Base-by-base conservation (phyloP, 345 rosid species). In the Euphorbia pulcherrima region DNA sequence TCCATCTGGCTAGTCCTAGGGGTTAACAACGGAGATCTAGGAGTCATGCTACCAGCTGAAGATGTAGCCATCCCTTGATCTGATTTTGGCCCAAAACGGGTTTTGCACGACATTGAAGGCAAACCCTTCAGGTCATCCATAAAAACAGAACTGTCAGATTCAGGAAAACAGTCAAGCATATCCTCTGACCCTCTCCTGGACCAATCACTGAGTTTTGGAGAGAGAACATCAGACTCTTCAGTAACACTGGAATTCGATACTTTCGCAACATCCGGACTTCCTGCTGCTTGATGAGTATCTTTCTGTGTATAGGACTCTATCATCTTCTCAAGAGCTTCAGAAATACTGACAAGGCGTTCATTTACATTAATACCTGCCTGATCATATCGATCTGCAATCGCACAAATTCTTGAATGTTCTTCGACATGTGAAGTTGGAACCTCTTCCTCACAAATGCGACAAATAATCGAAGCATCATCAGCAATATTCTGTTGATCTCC, bases 391-490 rank as follows among this genome's bases (percentile, higher is more conserved):
- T 95, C 98, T 74, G 94, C 94, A 72, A 95, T 75, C 58, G 99
- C 87, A 88, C 98, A 95, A 59, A 92, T 83, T 84, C 85, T 85
- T 66, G 94, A 95, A 79, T 95, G 99, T 66, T 92, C 99, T 83
- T 95, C 99, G 39, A 95, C 97, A 64, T 83, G 79, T 65, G 79
- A 81, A 50, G 99, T 92, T 41, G 87, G 89, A 75, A 95, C 97
- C 77, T 92, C 98, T 85, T 92, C 98, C 83, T 90, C 98, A 51
- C 99, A 95, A 76, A 95, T 95, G 65, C 99, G 93, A 67, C 99
- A 95, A 72, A 95, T 92, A 64, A 95, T 95, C 71, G 96, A 88
- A 77, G 77, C 83, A 58, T 92, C 99, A 58, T 92, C 97, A 35
- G 85, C 72, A 70, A 75, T 57, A 77, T 70, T 82, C 47, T 83